Evolutionary conservation across 768 basidiomycete genomes (phyloP).

Genomic region (Naematelia aurantialba): DNA sequence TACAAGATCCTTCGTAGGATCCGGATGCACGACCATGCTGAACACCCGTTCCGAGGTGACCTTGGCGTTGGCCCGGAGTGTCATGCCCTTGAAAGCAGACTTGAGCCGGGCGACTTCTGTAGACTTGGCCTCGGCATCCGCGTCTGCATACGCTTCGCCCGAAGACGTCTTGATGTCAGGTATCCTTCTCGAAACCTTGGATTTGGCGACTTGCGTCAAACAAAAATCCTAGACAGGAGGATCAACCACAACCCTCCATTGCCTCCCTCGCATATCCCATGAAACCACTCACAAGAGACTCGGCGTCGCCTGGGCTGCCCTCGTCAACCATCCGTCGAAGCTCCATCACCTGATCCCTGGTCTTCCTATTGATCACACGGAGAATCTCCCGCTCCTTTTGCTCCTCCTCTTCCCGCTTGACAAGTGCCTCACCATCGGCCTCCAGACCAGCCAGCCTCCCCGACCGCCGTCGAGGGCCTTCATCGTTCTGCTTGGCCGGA

Average conservation of each 20-base stretch:
- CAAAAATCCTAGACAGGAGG: constrained; percentile 32
- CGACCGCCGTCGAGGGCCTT: constrained; percentile 33
- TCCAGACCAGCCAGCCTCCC: constrained; percentile 41
- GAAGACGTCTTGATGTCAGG: constrained; percentile 11
- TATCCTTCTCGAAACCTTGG: constrained; percentile 10
- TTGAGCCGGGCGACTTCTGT: constrained; percentile 27
- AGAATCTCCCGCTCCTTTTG: constrained; percentile 37
- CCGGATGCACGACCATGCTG: constrained; percentile 51
- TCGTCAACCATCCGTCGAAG: constrained; percentile 37
- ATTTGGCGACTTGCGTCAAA: constrained; percentile 13
- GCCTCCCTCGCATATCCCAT: constrained; percentile 3
- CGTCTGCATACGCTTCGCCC: constrained; percentile 23
- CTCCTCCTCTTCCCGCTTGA: constrained; percentile 29
- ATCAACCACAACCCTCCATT: background rate
- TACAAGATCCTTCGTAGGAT: constrained; percentile 46
- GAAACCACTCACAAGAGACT: constrained; percentile 22
- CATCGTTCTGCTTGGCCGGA: constrained; percentile 12
- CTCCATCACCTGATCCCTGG: constrained; percentile 34
- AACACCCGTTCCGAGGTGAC: constrained; percentile 52
- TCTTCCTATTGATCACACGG: constrained; percentile 30
- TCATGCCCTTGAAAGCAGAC: constrained; percentile 36
- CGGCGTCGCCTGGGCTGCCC: constrained; percentile 13
- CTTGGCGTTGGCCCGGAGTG: constrained; percentile 41
- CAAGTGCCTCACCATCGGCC: constrained; percentile 33
- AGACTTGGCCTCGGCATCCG: constrained; percentile 5